phyloP scores from a whole-genome alignment of 345 rosid genomes.

The Lepidium africanum region DNA sequence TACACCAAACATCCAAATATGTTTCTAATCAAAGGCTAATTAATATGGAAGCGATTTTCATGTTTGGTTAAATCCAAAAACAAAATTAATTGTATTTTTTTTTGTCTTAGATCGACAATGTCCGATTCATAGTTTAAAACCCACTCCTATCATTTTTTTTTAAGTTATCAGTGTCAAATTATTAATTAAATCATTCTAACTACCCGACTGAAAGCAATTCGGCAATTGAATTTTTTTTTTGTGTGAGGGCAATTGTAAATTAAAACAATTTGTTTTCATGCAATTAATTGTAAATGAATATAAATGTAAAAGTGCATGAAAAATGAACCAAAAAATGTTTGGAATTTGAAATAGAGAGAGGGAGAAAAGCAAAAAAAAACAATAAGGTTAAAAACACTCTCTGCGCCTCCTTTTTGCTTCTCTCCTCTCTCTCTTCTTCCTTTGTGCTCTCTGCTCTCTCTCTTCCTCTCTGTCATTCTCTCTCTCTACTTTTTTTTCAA shows the following conservation, averaged over 20 bases:
- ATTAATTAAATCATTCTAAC: too few species aligned
- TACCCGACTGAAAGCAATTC: too few species aligned
- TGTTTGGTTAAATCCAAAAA: too few species aligned
- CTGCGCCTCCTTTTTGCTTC: constrained; percentile 24
- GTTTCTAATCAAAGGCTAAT: neutral
- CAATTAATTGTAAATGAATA: neutral
- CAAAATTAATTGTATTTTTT: too few species aligned
- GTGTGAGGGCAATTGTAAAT: neutral
- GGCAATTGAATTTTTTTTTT: too few species aligned
- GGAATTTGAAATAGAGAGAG: constrained; percentile 35
- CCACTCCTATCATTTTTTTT: too few species aligned
- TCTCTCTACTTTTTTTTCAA: neutral
- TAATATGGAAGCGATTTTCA: too few species aligned
- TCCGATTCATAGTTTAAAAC: too few species aligned
- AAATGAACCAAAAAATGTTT: neutral
- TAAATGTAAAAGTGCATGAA: neutral
- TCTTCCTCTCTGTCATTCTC: constrained; percentile 11
- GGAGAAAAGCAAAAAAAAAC: constrained; percentile 13
- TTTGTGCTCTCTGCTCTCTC: constrained; percentile 8
- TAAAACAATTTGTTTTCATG: neutral
- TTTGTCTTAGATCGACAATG: too few species aligned
- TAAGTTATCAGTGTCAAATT: too few species aligned
- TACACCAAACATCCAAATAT: neutral
- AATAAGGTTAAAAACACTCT: constrained; percentile 11
- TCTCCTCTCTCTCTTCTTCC: neutral